Evolutionary conservation across 2,329 filamentous ascomycete species (phyloP).

Genomic region (Aspergillus sp.): DNA sequence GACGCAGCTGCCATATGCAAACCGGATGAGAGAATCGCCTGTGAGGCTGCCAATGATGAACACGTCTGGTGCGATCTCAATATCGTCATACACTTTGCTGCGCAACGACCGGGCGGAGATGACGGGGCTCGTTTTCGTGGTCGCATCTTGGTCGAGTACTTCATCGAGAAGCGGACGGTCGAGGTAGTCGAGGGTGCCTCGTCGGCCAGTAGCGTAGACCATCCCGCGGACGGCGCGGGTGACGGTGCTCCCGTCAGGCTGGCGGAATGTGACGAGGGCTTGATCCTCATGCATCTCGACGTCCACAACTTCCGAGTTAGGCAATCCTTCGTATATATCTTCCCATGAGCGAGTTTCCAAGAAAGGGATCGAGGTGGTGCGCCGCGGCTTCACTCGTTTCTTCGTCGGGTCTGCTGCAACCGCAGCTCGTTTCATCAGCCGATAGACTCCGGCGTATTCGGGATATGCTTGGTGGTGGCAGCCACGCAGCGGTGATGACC

Average conservation of each 20-base stretch:
- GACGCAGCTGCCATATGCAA: conserved; percentile 61
- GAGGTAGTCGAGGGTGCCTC: conserved; percentile 58
- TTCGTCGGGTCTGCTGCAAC: conserved; percentile 23
- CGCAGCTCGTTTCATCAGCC: conserved; percentile 59
- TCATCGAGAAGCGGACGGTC: conserved; percentile 50
- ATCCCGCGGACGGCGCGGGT: conserved; percentile 52
- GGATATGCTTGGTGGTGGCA: conserved; percentile 65
- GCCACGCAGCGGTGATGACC: conserved; percentile 58
- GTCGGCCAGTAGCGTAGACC: conserved; percentile 59
- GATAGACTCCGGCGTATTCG: conserved; percentile 62
- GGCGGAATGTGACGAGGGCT: conserved; percentile 48
- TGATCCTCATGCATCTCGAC: conserved; percentile 35
- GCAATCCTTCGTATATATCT: conserved; percentile 56
- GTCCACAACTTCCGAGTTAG: conserved; percentile 53
- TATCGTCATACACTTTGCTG: conserved; percentile 52
- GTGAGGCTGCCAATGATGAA: conserved; percentile 62
- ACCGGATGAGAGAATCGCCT: conserved; percentile 62
- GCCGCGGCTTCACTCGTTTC: conserved; percentile 30
- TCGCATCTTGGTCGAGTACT: conserved; percentile 40
- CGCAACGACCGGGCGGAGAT: conserved; percentile 59
- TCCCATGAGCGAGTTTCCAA: conserved; percentile 54
- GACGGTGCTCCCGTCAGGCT: conserved; percentile 47
- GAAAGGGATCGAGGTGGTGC: conserved; percentile 48
- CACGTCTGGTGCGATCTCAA: conserved; percentile 56
- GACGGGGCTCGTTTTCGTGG: conserved; percentile 27